Base-by-base conservation (phyloP, 2,329 filamentous ascomycete genomes). In the Ophiostoma novo-ulmi region DNA sequence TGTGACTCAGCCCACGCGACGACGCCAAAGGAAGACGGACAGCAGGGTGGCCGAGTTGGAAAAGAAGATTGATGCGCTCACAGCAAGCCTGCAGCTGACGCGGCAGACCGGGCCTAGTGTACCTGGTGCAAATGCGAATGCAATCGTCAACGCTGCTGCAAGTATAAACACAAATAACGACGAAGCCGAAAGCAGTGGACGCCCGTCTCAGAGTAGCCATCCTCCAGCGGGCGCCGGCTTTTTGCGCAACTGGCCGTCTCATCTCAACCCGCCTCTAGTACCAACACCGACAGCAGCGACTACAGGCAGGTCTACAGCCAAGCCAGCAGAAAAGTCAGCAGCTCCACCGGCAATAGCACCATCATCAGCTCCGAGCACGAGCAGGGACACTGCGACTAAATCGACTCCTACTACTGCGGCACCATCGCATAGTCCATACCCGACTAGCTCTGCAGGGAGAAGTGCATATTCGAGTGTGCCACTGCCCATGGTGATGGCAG, bases 1-100 rank as follows among this genome's bases (percentile, higher is more conserved):
- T 58, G 89, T 94, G 73, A 96, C 92, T 0, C 87, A 88, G 73
- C 92, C 86, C 17, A 87, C 84, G 39, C 79, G 92, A 58, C 97
- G 96, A 80, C 85, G 93, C 64, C 92, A 94, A 82, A 97, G 94
- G 83, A 97, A 97, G 83, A 93, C 92, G 70, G 94, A 97, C 78
- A 94, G 88, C 74, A 86, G 93, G 69, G 93, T 97, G 14, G 91
- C 93, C 10, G 93, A 97, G 82, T 84, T 97, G 69, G 93, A 97
- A 82, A 93, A 90, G 83, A 96, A 96, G 82, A 94, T 97, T 74
- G 93, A 97, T 81, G 91, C 91, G 10, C 79, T 97, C 77, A 97
- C 92, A 8, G 91, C 92, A 7, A 93, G 88, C 48, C 78, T 97
- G 74, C 89, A 92, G 65, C 88, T 91, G 1, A 80, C 77, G 70